Base-by-base conservation (phyloP, 148 eudicot species). In the Vaccinium vitisidaea region DNA sequence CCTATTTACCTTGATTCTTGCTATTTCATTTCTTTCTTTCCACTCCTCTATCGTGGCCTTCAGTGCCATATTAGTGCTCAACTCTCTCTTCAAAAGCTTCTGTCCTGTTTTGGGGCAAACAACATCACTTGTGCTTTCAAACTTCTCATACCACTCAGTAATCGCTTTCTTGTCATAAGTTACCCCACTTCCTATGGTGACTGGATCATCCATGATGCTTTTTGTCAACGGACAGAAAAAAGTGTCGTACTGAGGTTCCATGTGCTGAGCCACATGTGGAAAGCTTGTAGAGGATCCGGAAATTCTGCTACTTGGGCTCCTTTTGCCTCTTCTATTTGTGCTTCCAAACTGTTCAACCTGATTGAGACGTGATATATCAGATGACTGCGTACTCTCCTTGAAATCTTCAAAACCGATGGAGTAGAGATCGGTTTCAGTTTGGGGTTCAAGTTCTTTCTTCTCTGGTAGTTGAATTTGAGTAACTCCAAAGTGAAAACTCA, bases 161-260 rank as follows among this genome's bases (percentile, higher is more conserved):
- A 95, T 94, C 23, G 92, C 94, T 25, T 79, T 84, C 79, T 91
- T 91, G 86, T 95, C 97, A 71, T 85, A 95, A 19, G 97, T 93
- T 74, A 90, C 89, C 77, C 98, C 98, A 79, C 90, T 94, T 85
- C 89, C 93, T 85, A 92, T 84, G 53, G 98, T 94, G 52, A 94
- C 94, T 14, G 98, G 94, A 54, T 95, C 98, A 54, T 92, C 92
- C 98, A 93, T 95, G 63, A 95, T 89, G 86, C 77, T 86, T 61
- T 91, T 88, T 16, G 95, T 95, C 83, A 95, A 84, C 11, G 95
- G 93, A 84, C 98, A 95, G 85, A 89, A 85, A 83, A 94, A 95
- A 59, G 97, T 86, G 76, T 92, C 88, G 73, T 92, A 92, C 69
- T 92, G 79, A 25, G 94, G 97, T 83, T 95, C 95, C 87, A 86